A percentile compares a stretch with the other conserved stretches of the same genome.
phyloP scores from a whole-genome alignment of 495 filamentous ascomycete species.

The Neurospora sp. region DNA sequence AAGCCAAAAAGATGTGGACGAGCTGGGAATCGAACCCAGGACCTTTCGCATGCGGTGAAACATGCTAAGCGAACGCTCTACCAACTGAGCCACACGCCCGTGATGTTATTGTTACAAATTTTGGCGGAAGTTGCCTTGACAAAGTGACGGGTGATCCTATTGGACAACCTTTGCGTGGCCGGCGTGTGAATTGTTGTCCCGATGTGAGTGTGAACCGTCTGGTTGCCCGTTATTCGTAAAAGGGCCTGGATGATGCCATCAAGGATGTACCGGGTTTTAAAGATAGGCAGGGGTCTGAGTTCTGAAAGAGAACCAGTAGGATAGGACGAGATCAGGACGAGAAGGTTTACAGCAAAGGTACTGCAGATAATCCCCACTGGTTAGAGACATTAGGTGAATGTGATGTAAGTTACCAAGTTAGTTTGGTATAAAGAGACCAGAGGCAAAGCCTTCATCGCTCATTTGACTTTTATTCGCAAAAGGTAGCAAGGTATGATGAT shows the following conservation, averaged over 20 bases:
- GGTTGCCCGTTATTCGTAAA: too few relatives aligned
- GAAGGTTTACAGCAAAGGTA: neutral
- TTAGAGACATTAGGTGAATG: neutral
- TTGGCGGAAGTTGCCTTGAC: too few relatives aligned
- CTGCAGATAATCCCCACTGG: neutral
- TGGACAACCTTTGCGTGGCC: neutral
- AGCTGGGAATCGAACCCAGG: constrained; percentile 17
- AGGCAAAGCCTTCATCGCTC: neutral
- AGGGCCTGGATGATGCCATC: neutral
- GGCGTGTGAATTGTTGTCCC: neutral
- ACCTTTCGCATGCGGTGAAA: constrained; percentile 8
- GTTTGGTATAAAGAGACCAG: neutral
- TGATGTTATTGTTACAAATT: too few relatives aligned
- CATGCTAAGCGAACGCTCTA: constrained; percentile 1
- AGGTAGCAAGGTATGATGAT: neutral
- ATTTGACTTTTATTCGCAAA: neutral
- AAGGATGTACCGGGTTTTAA: neutral
- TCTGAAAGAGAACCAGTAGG: neutral
- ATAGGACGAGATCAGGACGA: neutral
- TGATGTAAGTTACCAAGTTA: neutral
- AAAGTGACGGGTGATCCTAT: neutral
- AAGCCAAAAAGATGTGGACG: constrained; percentile 6
- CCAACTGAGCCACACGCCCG: constrained; percentile 1
- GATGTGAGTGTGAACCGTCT: neutral
- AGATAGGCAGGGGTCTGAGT: neutral